Base-by-base conservation (phyloP, 495 filamentous ascomycete genomes). In the Hypomontagnella submonticulosa region DNA sequence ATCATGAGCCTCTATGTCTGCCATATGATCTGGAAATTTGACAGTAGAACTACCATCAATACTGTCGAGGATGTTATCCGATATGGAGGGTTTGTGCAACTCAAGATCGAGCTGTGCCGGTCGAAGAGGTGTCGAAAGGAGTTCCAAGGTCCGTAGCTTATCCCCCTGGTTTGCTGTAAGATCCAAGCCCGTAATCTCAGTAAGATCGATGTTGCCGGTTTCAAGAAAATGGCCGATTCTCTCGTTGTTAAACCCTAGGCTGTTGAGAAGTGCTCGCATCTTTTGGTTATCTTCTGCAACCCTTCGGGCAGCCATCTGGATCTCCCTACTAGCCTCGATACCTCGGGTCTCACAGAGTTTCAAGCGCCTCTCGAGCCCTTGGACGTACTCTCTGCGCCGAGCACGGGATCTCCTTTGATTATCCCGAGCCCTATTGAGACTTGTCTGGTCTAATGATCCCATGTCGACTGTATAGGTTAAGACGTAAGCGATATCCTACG, bases 381-480 rank as follows among this genome's bases (percentile, higher is more conserved):
- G 77, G 15, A 92, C 74, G 71, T 96, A 90, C 71, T 92, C 88
- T 76, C 90, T 92, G 59, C 86, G 85, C 18, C 88, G 81, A 10
- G 90, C 90, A 19, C 92, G 87, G 44, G 89, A 92, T 36, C 87
- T 89, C 41, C 92, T 85, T 70, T 95, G 92, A 72, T 95, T 95
- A 46, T 93, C 89, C n/a, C 92, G 83, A 44, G 88, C 82, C 38
- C 87, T 86, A 16, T 77, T 75, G 16, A 84, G 79, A 57, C 82
- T 79, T 44, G 75, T 65, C 57, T 79, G 79, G 49, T 75, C 61
- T 56, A 69, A 40, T 16, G 36, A 42, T 33, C 10, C 38, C 56
- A 69, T 69, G 34, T 52, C 37, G 0, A 1, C 4, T 15, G 20
- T 4, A 8, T 33, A 48, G 37, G 20, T 30, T 15, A 32, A 20